Evolutionary conservation across 2,329 filamentous ascomycete species (phyloP).

Genomic region (Exophiala oligosperma): DNA sequence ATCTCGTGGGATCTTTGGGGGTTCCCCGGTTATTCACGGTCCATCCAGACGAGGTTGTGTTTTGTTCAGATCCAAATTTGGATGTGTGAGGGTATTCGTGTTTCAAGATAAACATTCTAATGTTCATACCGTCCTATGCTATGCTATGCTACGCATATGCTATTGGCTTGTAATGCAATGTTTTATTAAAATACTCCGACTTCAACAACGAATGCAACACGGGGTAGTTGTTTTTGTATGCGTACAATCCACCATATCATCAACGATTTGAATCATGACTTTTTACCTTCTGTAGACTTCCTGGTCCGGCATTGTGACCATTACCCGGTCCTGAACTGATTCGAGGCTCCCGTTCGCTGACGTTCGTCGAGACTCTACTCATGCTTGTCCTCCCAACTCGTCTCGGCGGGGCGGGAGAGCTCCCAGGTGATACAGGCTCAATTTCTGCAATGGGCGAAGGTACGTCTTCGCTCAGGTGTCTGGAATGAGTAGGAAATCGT

Average conservation of each 20-base stretch:
- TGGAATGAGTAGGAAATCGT: slow-evolving; percentile 1
- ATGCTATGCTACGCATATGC: too few relatives aligned
- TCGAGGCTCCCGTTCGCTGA: neutral
- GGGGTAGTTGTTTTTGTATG: neutral
- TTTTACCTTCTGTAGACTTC: neutral
- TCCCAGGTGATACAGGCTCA: slow-evolving; percentile 3
- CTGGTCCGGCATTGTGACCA: neutral
- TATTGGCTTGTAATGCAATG: too few relatives aligned
- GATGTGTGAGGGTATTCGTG: too few relatives aligned
- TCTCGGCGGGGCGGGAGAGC: neutral
- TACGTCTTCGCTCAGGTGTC: slow-evolving; percentile 4
- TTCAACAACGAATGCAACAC: too few relatives aligned
- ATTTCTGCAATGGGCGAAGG: slow-evolving; percentile 4
- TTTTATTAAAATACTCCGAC: too few relatives aligned
- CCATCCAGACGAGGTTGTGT: too few relatives aligned
- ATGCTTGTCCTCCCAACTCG: neutral
- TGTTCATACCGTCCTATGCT: too few relatives aligned
- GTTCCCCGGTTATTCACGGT: too few relatives aligned
- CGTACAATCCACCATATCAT: neutral
- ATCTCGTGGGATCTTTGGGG: too few relatives aligned
- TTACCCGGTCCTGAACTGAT: neutral
- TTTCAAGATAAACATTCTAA: too few relatives aligned
- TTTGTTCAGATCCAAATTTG: too few relatives aligned
- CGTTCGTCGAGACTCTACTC: slow-evolving; percentile 5
- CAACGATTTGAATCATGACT: neutral